A percentile compares a stretch with the other conserved stretches of the same genome.
Evolutionary conservation across 2,329 filamentous ascomycete genomes (phyloP).

Genomic region (Decorospora gaudefroyi): DNA sequence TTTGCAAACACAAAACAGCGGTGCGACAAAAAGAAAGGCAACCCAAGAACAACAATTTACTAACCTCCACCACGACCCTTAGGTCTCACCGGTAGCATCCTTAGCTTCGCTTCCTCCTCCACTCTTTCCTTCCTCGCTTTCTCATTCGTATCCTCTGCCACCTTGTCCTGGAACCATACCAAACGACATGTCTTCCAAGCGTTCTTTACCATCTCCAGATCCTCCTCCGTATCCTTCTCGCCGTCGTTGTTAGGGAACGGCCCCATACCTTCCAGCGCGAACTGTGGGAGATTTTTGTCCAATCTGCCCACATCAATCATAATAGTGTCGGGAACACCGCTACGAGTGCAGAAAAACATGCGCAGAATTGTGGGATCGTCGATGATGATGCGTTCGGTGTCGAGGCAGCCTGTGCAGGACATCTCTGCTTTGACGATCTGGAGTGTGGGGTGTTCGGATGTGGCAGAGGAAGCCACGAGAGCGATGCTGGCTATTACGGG

Average conservation of each 20-base stretch:
- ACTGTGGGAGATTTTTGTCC: not conserved
- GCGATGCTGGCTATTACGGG: not conserved
- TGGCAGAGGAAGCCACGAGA: not conserved
- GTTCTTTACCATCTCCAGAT: not conserved
- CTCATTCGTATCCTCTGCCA: too few relatives aligned
- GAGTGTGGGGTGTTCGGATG: not conserved
- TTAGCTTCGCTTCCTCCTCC: too few relatives aligned
- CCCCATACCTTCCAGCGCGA: not conserved
- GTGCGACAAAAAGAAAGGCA: too few relatives aligned
- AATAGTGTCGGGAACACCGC: not conserved
- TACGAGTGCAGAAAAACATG: too few relatives aligned
- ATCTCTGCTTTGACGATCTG: not conserved
- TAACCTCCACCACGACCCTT: too few relatives aligned
- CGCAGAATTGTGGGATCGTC: not conserved
- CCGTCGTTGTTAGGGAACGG: not conserved
- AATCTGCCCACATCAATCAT: not conserved
- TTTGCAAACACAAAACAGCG: too few relatives aligned
- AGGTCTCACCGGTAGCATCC: too few relatives aligned
- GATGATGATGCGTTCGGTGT: not conserved
- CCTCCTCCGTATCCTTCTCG: not conserved
- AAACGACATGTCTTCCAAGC: not conserved
- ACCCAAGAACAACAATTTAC: too few relatives aligned
- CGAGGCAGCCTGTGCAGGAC: not conserved
- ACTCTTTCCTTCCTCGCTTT: too few relatives aligned
- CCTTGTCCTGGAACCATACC: too few relatives aligned